phyloP scores from a whole-genome alignment of 2,329 filamentous ascomycete species.

The Ophioceras dolichostomum region DNA sequence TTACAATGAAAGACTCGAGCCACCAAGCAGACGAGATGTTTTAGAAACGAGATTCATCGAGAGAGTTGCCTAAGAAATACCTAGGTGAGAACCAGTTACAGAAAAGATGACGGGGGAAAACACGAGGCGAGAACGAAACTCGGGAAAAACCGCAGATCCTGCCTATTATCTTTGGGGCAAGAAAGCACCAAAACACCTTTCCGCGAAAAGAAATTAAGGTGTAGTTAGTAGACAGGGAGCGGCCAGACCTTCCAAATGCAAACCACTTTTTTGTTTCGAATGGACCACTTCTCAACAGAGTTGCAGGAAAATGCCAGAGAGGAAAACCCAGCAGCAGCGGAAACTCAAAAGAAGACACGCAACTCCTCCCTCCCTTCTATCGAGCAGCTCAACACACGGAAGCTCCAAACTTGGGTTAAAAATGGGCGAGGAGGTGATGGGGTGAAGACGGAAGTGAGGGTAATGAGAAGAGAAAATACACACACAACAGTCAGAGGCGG shows the following conservation, averaged over 20 bases:
- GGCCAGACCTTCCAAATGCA: conserved; percentile 4
- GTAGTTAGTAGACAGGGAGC: conserved; percentile 1
- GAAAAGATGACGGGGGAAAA: background rate
- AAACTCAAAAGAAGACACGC: no score
- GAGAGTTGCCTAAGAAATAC: conserved; percentile 3
- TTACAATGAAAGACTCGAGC: no score
- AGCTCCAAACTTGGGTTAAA: conserved; percentile 6
- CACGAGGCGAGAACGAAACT: background rate
- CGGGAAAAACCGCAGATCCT: conserved; percentile 3
- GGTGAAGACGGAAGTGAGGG: conserved; percentile 6
- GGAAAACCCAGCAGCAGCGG: conserved; percentile 3
- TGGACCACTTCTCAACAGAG: background rate
- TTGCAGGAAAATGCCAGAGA: background rate
- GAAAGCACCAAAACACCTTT: conserved; percentile 4
- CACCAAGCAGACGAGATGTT: no score
- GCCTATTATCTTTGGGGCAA: conserved; percentile 3
- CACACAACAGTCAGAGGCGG: background rate
- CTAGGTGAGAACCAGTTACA: conserved; percentile 4
- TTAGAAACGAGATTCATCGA: no score
- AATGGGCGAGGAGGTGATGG: conserved; percentile 5
- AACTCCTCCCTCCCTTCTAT: conserved; percentile 8
- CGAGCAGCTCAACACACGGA: conserved; percentile 8
- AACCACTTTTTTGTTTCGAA: conserved; percentile 3
- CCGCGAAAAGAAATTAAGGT: conserved; percentile 3
- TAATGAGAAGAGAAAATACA: background rate